These are phyloP conservation scores for Leccinellum luteum DNA, from an alignment of 768 basidiomycete species.

Conservation along the genomic window DNA sequence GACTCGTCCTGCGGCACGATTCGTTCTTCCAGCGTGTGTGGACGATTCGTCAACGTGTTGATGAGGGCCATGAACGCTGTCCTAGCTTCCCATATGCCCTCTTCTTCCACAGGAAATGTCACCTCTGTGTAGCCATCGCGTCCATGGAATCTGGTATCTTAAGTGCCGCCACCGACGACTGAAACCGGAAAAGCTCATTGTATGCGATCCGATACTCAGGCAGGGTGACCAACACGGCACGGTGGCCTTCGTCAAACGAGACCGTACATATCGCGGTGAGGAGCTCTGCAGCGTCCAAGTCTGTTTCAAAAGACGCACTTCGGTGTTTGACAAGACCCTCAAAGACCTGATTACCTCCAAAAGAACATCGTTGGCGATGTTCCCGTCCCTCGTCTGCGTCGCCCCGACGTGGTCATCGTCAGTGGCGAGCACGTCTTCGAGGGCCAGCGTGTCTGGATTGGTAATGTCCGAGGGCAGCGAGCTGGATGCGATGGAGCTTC, in stretches of 20 bases:
- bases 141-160: slow-evolving; percentile 48
- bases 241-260: slow-evolving; percentile 67
- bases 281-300: slow-evolving; percentile 67
- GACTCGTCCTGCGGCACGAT: slow-evolving; percentile 82
- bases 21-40: slow-evolving; percentile 75
- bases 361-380: slow-evolving; percentile 60
- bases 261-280: slow-evolving; percentile 83
- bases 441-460: too few relatives aligned
- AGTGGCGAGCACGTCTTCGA: too few relatives aligned
- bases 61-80: slow-evolving; percentile 73
- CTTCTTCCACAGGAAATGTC: slow-evolving; percentile 50
- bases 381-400: too few relatives aligned
- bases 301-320: slow-evolving; percentile 46
- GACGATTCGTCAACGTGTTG: slow-evolving; percentile 75
- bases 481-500: too few relatives aligned
- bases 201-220: slow-evolving; percentile 75
- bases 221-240: slow-evolving; percentile 69
- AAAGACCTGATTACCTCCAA: slow-evolving; percentile 78
- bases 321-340: slow-evolving; percentile 79
- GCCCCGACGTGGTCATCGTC: too few relatives aligned
- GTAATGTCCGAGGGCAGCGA: too few relatives aligned
- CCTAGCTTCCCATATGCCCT: slow-evolving; percentile 80
- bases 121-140: slow-evolving; percentile 25
- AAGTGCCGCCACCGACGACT: slow-evolving; percentile 65
- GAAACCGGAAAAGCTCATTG: slow-evolving; percentile 78